Conservation (phyloP, 345 rosid species). For the Lepidium sativum region DNA sequence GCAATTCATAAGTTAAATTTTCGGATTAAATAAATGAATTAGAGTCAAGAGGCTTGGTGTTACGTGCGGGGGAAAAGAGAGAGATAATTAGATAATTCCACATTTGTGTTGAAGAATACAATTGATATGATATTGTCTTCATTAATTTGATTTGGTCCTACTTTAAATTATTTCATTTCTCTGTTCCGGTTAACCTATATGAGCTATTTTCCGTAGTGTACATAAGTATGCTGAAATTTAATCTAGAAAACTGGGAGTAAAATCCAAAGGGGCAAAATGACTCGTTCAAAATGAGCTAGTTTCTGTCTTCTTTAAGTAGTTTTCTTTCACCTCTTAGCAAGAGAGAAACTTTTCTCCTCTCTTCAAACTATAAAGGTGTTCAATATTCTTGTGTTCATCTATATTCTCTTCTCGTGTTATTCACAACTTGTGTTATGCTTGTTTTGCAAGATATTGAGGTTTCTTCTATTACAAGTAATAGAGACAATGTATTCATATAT, state of each 20-base stretch:
- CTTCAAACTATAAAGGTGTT: not conserved
- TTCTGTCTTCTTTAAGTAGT: constrained; percentile 14
- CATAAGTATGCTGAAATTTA: not conserved
- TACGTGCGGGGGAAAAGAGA: too few relatives aligned
- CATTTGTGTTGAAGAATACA: not conserved
- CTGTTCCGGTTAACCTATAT: not conserved
- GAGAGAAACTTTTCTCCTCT: not conserved
- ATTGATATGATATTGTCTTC: not conserved
- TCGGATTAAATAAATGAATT: not conserved
- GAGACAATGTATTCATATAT: not conserved
- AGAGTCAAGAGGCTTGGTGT: not conserved
- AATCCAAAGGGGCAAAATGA: constrained; percentile 16
- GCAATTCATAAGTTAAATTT: not conserved
- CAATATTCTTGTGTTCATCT: too few relatives aligned
- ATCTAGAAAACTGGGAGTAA: constrained; percentile 1
- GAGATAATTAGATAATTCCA: not conserved
- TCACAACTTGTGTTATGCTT: not conserved
- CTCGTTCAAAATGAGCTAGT: not conserved
- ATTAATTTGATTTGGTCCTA: not conserved
- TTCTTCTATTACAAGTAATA: not conserved
- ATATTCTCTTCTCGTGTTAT: not conserved
- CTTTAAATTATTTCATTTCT: not conserved
- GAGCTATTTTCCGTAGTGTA: not conserved
- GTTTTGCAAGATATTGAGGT: not conserved
- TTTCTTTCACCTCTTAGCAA: not conserved